phyloP scores from a whole-genome alignment of 306 rosid species.

The Pachyrhizus erosus region DNA sequence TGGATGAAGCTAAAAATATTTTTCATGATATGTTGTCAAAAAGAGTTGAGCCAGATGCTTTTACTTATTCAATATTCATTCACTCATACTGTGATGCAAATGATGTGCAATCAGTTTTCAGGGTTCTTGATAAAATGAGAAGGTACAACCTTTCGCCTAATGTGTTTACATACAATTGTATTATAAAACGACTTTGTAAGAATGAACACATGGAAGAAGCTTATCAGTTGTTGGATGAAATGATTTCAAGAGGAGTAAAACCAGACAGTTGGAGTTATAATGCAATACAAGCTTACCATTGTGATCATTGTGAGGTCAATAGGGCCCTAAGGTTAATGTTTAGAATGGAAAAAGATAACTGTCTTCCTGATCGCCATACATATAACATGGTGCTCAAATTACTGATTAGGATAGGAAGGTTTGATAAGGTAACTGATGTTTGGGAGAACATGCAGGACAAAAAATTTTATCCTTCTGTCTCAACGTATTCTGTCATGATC shows the following conservation, averaged over 20 bases:
- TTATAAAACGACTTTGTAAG: conserved; percentile 84
- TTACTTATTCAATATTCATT: conserved; percentile 75
- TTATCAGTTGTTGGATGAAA: conserved; percentile 83
- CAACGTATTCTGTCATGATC: conserved; percentile 83
- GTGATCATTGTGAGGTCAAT: conserved; percentile 79
- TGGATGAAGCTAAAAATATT: conserved; percentile 65
- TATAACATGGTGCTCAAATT: conserved; percentile 85
- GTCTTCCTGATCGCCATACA: conserved; percentile 69
- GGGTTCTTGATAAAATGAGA: conserved; percentile 76
- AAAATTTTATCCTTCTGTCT: conserved; percentile 76
- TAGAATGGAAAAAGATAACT: conserved; percentile 71
- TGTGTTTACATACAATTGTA: conserved; percentile 75
- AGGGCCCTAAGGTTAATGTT: conserved; percentile 68
- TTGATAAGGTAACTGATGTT: conserved; percentile 74
- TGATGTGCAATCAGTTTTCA: conserved; percentile 71
- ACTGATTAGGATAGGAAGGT: conserved; percentile 80
- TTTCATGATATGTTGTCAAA: conserved; percentile 61
- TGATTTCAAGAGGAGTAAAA: conserved; percentile 65
- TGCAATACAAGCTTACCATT: conserved; percentile 82
- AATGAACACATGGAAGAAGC: conserved; percentile 81
- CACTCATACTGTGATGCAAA: conserved; percentile 65
- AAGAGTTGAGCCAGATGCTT: conserved; percentile 71
- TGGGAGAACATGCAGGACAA: conserved; percentile 71
- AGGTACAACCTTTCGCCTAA: conserved; percentile 65
- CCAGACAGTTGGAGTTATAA: conserved; percentile 92